Evolutionary conservation across 495 filamentous ascomycete species (phyloP).

Genomic region (Penicillium manginii): DNA sequence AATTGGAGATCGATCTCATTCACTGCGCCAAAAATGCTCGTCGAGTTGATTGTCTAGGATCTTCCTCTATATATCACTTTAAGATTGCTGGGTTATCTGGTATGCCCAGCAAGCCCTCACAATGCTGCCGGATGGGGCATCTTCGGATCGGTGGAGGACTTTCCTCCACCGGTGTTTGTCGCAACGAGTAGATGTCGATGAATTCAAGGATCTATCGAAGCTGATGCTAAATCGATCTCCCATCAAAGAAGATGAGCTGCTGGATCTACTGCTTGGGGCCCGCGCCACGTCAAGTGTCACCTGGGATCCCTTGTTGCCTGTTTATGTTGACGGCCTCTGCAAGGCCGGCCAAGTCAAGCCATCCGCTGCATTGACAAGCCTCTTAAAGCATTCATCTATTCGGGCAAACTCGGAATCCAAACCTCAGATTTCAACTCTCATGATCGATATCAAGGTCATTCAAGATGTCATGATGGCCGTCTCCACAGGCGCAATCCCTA

Average conservation of each 20-base stretch:
- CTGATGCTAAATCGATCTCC: slow-evolving; percentile 38
- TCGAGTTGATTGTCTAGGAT: background rate
- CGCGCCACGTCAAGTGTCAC: slow-evolving; percentile 47
- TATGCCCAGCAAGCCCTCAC: slow-evolving; percentile 15
- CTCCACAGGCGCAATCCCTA: slow-evolving; percentile 38
- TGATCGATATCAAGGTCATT: slow-evolving; percentile 52
- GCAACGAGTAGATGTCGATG: slow-evolving; percentile 47
- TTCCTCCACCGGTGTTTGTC: slow-evolving; percentile 49
- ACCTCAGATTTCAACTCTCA: slow-evolving; percentile 35
- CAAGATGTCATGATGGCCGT: slow-evolving; percentile 50
- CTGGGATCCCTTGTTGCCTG: slow-evolving; percentile 66
- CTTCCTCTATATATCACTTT: background rate
- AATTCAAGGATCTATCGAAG: slow-evolving; percentile 44
- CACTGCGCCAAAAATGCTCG: slow-evolving; percentile 12
- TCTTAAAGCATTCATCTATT: slow-evolving; percentile 62
- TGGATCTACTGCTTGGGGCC: slow-evolving; percentile 63
- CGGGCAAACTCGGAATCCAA: slow-evolving; percentile 29
- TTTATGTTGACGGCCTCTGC: slow-evolving; percentile 66
- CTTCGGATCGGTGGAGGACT: slow-evolving; percentile 46
- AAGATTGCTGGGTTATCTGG: background rate
- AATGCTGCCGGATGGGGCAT: slow-evolving; percentile 31
- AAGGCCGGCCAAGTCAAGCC: slow-evolving; percentile 55
- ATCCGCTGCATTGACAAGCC: slow-evolving; percentile 57
- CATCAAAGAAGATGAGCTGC: slow-evolving; percentile 46
- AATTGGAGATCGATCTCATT: slow-evolving; percentile 20